Evolutionary conservation across 148 eudicot species (phyloP), one percentile per base, ranked within the genome.

Genomic region (Vaccinium macrocarpon): DNA sequence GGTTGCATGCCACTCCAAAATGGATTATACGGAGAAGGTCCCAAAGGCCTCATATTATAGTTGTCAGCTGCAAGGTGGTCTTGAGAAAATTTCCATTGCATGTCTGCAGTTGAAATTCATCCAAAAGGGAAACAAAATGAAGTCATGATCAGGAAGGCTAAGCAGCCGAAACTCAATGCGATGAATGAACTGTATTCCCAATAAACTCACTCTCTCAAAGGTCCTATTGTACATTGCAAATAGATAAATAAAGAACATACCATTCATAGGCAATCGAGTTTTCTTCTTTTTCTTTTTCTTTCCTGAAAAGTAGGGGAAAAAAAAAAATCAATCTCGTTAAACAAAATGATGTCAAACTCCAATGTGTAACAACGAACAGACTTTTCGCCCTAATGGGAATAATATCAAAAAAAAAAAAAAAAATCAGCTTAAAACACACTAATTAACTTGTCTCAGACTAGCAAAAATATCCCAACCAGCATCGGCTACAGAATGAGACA

Each of bases 221-320:
- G n/a, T 78, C 81, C 19, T 53, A 35, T 81, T 38, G 71, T 66
- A 66, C 23, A 66, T 66, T 66, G 32, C 32, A 48, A 2, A 68
- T 82, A 52, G 68, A 3, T 2, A 2, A 62, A 84, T 64, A 77
- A 38, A 35, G 38, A 35, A 35, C 82, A 11, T 91, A 94, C 92
- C 91, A 88, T 89, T 90, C 35, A 80, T 56, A 86, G 97, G 92
- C 82, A 88, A 14, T 48, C 91, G 89, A 55, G 89, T 77, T 89
- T 92, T 96, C 90, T 93, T 94, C 94, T 89, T 96, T 86, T 94
- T 94, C 89, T 94, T 96, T 85, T 91, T 94, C 91, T 91, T 93
- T 46, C 86, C 99, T 51, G 94, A 82, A 86, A 88, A 76, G 56
- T 16, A 74, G 51, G 50, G 25, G n/a, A n/a, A n/a, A 35, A 52